phyloP scores from a whole-genome alignment of 2,329 filamentous ascomycete genomes.

The Xylaria sp. region DNA sequence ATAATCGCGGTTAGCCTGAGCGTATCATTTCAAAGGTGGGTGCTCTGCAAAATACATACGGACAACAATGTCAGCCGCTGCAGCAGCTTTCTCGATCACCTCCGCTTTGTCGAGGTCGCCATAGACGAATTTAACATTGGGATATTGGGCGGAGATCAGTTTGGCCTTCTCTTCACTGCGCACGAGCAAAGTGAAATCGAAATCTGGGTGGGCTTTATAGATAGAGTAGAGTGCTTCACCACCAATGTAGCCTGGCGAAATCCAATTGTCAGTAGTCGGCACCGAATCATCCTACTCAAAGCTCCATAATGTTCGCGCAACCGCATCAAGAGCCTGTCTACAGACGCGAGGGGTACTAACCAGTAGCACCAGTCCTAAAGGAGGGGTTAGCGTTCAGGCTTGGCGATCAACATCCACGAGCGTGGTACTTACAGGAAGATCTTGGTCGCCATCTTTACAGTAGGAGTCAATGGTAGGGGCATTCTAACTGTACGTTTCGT shows the following conservation, averaged over 20 bases:
- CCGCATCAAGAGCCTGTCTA: conserved; percentile 4
- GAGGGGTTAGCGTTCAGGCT: conserved; percentile 10
- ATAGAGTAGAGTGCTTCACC: conserved; percentile 61
- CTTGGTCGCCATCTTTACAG: conserved; percentile 53
- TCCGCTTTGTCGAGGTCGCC: conserved; percentile 59
- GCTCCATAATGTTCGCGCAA: background rate
- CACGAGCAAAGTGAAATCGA: conserved; percentile 59
- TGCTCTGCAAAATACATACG: conserved; percentile 51
- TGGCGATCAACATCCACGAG: background rate
- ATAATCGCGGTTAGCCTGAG: background rate
- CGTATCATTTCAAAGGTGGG: background rate
- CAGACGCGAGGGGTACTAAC: conserved; percentile 44
- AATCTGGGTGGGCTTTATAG: conserved; percentile 58
- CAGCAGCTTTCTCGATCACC: conserved; percentile 63
- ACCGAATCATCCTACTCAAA: background rate
- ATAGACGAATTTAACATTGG: conserved; percentile 59
- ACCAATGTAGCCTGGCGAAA: conserved; percentile 61
- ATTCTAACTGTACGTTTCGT: background rate
- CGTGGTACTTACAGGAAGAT: conserved; percentile 54
- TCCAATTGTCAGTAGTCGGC: conserved; percentile 12
- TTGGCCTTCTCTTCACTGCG: conserved; percentile 59
- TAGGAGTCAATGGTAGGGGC: background rate
- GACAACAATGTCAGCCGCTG: conserved; percentile 62
- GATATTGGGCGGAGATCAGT: conserved; percentile 58
- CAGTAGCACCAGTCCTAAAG: conserved; percentile 58